These are phyloP conservation scores for Cylindrodendrum hubeiense DNA, from an alignment of 2,329 filamentous ascomycete species.

Conservation along the genomic window DNA sequence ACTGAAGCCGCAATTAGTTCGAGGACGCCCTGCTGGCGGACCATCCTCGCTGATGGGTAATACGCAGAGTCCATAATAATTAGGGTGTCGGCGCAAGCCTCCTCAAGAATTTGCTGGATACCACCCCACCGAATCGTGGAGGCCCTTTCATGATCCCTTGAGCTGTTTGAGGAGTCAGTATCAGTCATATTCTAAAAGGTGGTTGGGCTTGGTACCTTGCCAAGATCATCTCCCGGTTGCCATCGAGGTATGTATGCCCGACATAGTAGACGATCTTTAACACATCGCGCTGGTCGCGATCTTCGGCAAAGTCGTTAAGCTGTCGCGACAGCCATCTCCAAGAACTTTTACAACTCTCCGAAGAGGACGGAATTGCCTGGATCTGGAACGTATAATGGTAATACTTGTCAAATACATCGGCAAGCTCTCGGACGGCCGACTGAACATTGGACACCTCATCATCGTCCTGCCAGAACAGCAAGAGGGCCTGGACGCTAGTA, in stretches of 20 bases:
- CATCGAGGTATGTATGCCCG: constrained; percentile 66
- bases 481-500: constrained; percentile 62
- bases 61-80: constrained; percentile 71
- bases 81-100: constrained; percentile 66
- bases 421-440: constrained; percentile 60
- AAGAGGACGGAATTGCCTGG: constrained; percentile 62
- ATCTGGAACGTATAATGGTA: constrained; percentile 65
- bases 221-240: constrained; percentile 68
- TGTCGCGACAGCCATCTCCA: constrained; percentile 66
- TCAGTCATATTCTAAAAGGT: not conserved
- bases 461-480: constrained; percentile 70
- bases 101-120: constrained; percentile 68
- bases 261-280: constrained; percentile 71
- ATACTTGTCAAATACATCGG: constrained; percentile 62
- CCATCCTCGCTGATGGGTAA: constrained; percentile 65
- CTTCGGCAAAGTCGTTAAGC: constrained; percentile 65
- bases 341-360: constrained; percentile 61
- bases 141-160: constrained; percentile 58
- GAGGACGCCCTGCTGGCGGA: constrained; percentile 65
- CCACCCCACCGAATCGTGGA: constrained; percentile 67
- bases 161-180: constrained; percentile 53
- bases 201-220: constrained; percentile 58
- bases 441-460: constrained; percentile 56
- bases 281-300: constrained; percentile 66
- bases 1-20: constrained; percentile 69